Base-by-base conservation (phyloP, 1,139 yeast species). In the Kodamaea sp. region DNA sequence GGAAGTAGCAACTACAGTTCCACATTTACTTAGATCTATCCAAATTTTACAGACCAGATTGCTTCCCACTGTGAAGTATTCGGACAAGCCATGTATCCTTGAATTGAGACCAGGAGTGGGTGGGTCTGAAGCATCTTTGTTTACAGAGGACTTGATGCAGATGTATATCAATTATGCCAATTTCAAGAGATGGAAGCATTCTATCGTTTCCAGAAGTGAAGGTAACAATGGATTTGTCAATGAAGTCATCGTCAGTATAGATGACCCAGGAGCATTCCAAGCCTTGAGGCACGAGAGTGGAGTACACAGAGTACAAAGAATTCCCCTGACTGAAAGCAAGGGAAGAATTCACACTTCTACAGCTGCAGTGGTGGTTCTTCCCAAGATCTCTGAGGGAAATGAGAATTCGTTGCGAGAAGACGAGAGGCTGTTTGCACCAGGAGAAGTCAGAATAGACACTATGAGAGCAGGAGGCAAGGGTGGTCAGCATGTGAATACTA, bases 391-490 rank as follows among this genome's bases (percentile, higher is more conserved):
- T 3, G 74, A 63, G 10, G 80, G 83, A 5, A 83, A 74, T 22
- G 80, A 75, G 39, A 63, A 63, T 11, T 79, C 81, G 22, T 73
- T 83, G 12, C 57, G 55, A 19, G 65, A 60, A n/a, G 86, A 82
- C 41, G 94, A 85, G 50, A 64, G 92, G 29, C 77, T 77, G 41
- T 88, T 92, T 60, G 81, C 79, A 12, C 88, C 94, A 0, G 95
- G 87, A 3, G 98, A 92, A 51, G 82, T 92, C 11, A 73, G 96
- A 42, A 78, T 92, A 4, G 98, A 94, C 58, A 88, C 94, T 10
- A 94, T 90, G 97, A 71, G 98, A 50, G 88, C 98, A 0, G 81
- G 96, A 35, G 99, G 98, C 3, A 85, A 95, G 45, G 99, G 99
- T 36, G 99, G 99, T 0, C 99, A 92, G 62, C 98, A 94, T 56